Evolutionary conservation across 83 land plant species (phyloP).

Genomic region (Picea abies): DNA sequence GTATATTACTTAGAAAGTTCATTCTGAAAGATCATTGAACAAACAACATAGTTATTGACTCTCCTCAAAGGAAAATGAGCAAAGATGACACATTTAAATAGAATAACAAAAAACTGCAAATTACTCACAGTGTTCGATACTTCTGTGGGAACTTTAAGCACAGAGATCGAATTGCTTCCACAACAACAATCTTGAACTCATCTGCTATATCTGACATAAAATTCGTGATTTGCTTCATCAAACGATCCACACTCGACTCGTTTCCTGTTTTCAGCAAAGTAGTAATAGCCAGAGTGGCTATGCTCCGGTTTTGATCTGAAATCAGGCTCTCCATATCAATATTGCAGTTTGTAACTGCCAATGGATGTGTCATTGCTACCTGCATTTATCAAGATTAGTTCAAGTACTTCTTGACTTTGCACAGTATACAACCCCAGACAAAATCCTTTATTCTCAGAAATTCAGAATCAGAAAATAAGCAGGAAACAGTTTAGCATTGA

Average conservation of each 20-base stretch:
- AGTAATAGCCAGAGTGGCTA: constrained; percentile 98
- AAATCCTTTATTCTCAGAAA: background rate
- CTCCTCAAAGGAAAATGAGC: background rate
- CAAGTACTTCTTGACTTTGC: background rate
- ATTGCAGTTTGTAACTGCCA: constrained; percentile 97
- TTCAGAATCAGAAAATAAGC: background rate
- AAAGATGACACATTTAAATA: background rate
- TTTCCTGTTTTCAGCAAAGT: constrained; percentile 97
- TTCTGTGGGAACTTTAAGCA: constrained; percentile 95
- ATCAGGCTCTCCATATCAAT: constrained; percentile 99
- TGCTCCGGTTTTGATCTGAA: constrained; percentile 95
- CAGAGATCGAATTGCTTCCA: constrained; percentile 95
- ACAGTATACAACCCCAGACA: background rate
- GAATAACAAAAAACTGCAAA: background rate
- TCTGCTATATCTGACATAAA: constrained; percentile 99
- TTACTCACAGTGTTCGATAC: constrained; percentile 87
- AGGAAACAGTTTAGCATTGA: background rate
- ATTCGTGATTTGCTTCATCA: constrained; percentile 98
- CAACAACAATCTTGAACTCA: constrained; percentile 99
- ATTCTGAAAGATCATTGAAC: constrained; percentile 54
- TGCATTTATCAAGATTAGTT: constrained; percentile 27
- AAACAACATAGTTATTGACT: background rate
- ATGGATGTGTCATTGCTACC: constrained; percentile 99
- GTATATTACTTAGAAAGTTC: constrained; percentile 95
- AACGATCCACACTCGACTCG: constrained; percentile 96